Evolutionary conservation across 2,329 filamentous ascomycete species (phyloP).

Genomic region (Aspergillus udagawae): DNA sequence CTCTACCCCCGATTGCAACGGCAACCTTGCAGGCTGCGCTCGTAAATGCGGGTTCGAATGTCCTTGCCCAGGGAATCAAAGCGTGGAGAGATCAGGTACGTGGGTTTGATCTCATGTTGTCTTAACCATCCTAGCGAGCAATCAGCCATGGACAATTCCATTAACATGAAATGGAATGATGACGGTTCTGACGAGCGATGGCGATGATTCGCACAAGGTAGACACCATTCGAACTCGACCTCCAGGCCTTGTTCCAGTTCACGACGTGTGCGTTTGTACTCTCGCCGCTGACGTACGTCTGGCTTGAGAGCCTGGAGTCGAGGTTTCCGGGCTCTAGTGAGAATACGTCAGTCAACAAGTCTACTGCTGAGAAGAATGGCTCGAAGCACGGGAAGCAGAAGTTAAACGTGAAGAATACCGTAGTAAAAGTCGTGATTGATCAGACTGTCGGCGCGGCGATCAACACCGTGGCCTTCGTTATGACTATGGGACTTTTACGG

Average conservation of each 20-base stretch:
- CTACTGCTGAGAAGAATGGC: slow-evolving; percentile 9
- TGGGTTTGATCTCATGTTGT: slow-evolving; percentile 9
- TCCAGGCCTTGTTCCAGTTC: slow-evolving; percentile 51
- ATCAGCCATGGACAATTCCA: neutral
- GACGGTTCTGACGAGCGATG: neutral
- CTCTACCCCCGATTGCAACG: slow-evolving; percentile 46
- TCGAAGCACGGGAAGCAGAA: slow-evolving; percentile 12
- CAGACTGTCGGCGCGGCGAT: slow-evolving; percentile 54
- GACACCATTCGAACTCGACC: slow-evolving; percentile 46
- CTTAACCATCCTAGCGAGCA: neutral
- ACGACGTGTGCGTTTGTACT: slow-evolving; percentile 51
- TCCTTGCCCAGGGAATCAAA: slow-evolving; percentile 53
- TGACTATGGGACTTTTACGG: slow-evolving; percentile 49
- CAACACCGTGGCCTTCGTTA: slow-evolving; percentile 56
- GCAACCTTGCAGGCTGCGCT: slow-evolving; percentile 52
- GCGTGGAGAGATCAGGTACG: slow-evolving; percentile 45
- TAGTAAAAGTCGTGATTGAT: slow-evolving; percentile 56
- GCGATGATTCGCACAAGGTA: slow-evolving; percentile 11
- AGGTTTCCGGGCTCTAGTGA: slow-evolving; percentile 47
- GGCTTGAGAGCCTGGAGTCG: slow-evolving; percentile 54
- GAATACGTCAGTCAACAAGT: slow-evolving; percentile 4
- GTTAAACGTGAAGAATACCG: slow-evolving; percentile 29
- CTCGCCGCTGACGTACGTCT: slow-evolving; percentile 56
- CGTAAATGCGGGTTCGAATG: slow-evolving; percentile 52
- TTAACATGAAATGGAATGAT: neutral